These are phyloP conservation scores for Mycosphaerelloides madeirae DNA, from an alignment of 2,329 filamentous ascomycete genomes.

Conservation along the genomic window DNA sequence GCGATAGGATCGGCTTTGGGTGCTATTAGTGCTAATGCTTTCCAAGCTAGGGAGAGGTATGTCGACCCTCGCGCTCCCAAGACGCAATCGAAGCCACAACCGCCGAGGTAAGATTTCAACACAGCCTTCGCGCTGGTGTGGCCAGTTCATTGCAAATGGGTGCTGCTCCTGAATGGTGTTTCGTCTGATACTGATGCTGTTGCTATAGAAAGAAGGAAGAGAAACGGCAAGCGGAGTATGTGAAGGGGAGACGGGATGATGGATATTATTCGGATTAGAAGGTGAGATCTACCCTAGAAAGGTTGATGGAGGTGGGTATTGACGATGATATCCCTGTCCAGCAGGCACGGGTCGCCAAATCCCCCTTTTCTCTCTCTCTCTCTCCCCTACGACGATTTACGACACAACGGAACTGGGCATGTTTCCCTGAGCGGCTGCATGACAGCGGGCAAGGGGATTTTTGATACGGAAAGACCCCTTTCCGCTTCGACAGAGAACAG, in stretches of 20 bases:
- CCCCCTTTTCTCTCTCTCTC: too few species aligned
- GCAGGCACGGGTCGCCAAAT: too few species aligned
- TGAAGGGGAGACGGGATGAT: slow-evolving; percentile 4
- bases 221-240: slow-evolving; percentile 2
- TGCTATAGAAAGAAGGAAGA: slow-evolving; percentile 14
- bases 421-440: too few species aligned
- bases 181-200: slow-evolving; percentile 4
- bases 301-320: too few species aligned
- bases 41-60: slow-evolving; percentile 29
- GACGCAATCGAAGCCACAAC: slow-evolving; percentile 8
- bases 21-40: slow-evolving; percentile 27
- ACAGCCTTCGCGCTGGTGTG: slow-evolving; percentile 6
- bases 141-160: not conserved
- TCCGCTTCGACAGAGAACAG: not conserved
- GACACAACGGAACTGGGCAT: too few species aligned
- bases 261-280: slow-evolving; percentile 22
- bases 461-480: not conserved
- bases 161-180: not conserved
- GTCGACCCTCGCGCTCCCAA: slow-evolving; percentile 9
- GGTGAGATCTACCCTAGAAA: slow-evolving; percentile 1
- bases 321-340: too few species aligned
- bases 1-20: slow-evolving; percentile 26
- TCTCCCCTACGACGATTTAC: too few species aligned
- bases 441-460: too few species aligned
- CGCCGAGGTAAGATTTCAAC: slow-evolving; percentile 20